Conservation (phyloP, 441 rosid species). For the Gossypium schwendimanii region DNA sequence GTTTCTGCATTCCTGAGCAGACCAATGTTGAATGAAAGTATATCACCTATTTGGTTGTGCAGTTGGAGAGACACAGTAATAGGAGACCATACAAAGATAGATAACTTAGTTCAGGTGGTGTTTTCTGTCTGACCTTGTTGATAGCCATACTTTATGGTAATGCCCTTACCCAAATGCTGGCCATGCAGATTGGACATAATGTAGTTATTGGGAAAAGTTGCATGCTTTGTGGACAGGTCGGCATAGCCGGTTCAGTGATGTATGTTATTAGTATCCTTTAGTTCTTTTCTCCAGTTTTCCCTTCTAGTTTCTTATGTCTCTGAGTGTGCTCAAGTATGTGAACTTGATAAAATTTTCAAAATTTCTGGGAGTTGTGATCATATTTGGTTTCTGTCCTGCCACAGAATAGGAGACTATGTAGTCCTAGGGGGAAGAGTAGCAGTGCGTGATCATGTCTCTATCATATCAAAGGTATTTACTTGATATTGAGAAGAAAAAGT, state of each 20-base stretch:
- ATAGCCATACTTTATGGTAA: background rate
- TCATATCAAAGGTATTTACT: conserved; percentile 49
- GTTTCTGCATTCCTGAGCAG: background rate
- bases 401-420: conserved; percentile 58
- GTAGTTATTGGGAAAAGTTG: conserved; percentile 60
- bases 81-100: conserved; percentile 64
- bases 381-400: conserved; percentile 3
- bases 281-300: background rate
- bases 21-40: conserved; percentile 11
- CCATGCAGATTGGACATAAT: conserved; percentile 65
- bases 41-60: conserved; percentile 23
- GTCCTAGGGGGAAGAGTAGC: conserved; percentile 66
- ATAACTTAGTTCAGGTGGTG: conserved; percentile 68
- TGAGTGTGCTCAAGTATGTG: background rate
- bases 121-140: background rate
- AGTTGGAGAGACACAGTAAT: conserved; percentile 76
- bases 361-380: background rate
- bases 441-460: conserved; percentile 59
- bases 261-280: conserved; percentile 24
- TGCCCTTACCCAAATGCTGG: conserved; percentile 7
- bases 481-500: background rate
- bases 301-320: background rate
- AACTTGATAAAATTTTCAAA: background rate
- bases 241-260: conserved; percentile 75
- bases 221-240: conserved; percentile 78